Base-by-base conservation (phyloP, 495 filamentous ascomycete genomes). In the Neurospora hispaniola region DNA sequence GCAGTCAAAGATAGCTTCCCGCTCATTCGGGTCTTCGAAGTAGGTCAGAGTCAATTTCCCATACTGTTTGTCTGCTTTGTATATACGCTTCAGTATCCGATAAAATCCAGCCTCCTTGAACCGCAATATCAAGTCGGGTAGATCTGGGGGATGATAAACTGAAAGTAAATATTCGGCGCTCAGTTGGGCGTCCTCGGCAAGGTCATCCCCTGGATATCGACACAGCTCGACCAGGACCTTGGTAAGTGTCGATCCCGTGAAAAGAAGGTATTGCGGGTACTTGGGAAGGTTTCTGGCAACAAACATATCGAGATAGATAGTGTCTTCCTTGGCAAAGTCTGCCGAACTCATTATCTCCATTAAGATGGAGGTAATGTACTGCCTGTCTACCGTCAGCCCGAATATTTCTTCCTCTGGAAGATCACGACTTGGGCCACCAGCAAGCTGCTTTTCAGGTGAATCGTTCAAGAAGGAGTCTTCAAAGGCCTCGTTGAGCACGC, bases 271-370 rank as follows among this genome's bases (percentile, higher is more conserved):
- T 79, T 98, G 94, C 6, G 93, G 94, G 78, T 97, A 99, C 81
- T 98, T 99, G 3, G 96, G 93, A 18, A 98, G 86, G 76, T 97
- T 99, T 72, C 96, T 91, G 62, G 96, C 95, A 79, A 98, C 89
- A 78, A 99, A 98, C 93, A 99, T 99, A 79, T 99, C 91, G 42
- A 99, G 86, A 80, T 96, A 98, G 72, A 99, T 93, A 38, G 91
- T 93, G 80, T 98, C 93, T 73, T 91, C 88, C n/a, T 88, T 77
- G 5, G 88, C 86, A 77, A 96, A 98, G 11, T 89, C 88, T 18
- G 84, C 78, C 11, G 88, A 80, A 70, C 88, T 89, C 93, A 98
- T 96, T 38, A 97, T 89, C 78, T 97, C 93, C 38, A 97, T 85
- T 70, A 99, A 81, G 48, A 97, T 96, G 69, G 90, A 95, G 73